A percentile compares a stretch with the other conserved stretches of the same genome.
phyloP scores from a whole-genome alignment of 257 asterid genomes.

The Cynanchum wilfordii region DNA sequence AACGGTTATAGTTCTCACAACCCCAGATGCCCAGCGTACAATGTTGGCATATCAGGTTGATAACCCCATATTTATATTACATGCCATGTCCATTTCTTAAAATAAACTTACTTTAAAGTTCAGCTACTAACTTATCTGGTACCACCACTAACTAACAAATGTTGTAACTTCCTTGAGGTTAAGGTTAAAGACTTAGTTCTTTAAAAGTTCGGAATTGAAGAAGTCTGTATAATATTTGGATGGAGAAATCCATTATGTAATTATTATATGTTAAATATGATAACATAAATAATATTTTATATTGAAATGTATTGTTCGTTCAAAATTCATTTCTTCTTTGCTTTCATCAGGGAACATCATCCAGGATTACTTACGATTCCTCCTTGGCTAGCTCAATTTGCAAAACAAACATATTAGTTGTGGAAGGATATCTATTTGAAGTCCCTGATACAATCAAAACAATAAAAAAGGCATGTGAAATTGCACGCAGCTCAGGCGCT shows the following conservation, averaged over 20 bases:
- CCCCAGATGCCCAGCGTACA: conserved; percentile 94
- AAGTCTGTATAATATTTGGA: too few relatives aligned
- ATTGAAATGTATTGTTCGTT: too few relatives aligned
- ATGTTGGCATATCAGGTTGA: conserved; percentile 95
- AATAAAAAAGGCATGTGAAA: conserved; percentile 76
- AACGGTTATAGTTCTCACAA: conserved; percentile 90
- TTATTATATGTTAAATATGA: too few relatives aligned
- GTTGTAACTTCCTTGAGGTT: too few relatives aligned
- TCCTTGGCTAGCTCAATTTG: conserved; percentile 68
- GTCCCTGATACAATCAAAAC: conserved; percentile 87
- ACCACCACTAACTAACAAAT: too few relatives aligned
- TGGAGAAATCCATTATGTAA: too few relatives aligned
- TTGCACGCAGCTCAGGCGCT: conserved; percentile 84
- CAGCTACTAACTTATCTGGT: too few relatives aligned
- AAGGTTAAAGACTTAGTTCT: too few relatives aligned
- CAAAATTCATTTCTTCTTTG: not conserved
- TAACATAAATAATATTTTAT: too few relatives aligned
- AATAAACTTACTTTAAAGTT: too few relatives aligned
- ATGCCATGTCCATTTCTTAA: too few relatives aligned
- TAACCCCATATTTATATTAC: not conserved
- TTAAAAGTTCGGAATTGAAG: too few relatives aligned
- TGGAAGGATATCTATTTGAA: conserved; percentile 95
- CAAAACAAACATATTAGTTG: conserved; percentile 72
- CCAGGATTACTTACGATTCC: conserved; percentile 62
- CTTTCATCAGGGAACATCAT: conserved; percentile 73